Base-by-base conservation (phyloP, 73 alveolate species). In the Blepharisma stoltei region DNA sequence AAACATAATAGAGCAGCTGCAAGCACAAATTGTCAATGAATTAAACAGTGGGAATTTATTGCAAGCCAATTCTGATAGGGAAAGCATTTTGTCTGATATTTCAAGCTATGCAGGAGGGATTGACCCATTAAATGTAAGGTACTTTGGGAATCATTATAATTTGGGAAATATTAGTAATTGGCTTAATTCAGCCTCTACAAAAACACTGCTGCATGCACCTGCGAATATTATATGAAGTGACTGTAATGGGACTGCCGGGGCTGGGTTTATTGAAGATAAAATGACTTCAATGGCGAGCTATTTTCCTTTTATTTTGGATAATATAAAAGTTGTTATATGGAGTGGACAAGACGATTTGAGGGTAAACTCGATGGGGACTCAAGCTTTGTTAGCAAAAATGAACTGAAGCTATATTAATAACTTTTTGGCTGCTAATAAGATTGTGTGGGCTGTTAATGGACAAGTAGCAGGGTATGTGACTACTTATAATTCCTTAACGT, bases 351-450 rank as follows among this genome's bases (percentile, higher is more conserved):
- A 83, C 53, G 94, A 86, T 54, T 83, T 86, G 81, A 81, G 77
- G 44, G 87, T 88, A 71, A 86, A 86, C 82, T 83, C 90, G 84
- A 77, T 87, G 55, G 90, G 90, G 7, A 87, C 86, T 37, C 87
- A 83, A 70, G 86, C 83, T 7, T 80, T 86, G 90, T 77, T 83
- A 32, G 21, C 69, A 27, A 71, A 75, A 18, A 67, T 83, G 43
- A 66, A 67, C 25, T 86, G 94, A 90, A 41, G 38, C 25, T 77
- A 78, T 25, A 77, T 54, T 14, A 20, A 53, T 27, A 80, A 69
- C 11, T 86, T 86, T 81, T 6, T 65, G 6, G n/a, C 45, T 9
- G 88, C 90, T 9, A 70, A 81, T 4, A 82, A 71, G 80, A 38
- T 73, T 9, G 83, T 41, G 6, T 86, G 94, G 94, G 27, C 5